These are phyloP conservation scores for Komagataella populi DNA, from an alignment of 805 yeast species.

Conservation along the genomic window DNA sequence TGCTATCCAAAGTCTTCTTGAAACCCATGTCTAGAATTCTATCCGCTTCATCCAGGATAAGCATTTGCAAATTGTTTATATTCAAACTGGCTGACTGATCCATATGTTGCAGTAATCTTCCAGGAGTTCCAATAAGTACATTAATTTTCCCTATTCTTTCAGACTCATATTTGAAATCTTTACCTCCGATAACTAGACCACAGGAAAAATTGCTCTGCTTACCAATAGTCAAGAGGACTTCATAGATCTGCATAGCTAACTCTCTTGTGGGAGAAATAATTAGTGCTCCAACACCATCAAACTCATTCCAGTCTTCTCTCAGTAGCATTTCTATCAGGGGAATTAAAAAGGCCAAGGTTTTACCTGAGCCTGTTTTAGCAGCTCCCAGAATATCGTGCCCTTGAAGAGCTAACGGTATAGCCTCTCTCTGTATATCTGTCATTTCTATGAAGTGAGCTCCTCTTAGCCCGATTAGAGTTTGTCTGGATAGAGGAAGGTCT, in stretches of 20 bases:
- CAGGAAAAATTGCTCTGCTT: constrained; percentile 66
- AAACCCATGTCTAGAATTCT: constrained; percentile 91
- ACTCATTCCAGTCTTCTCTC: constrained; percentile 62
- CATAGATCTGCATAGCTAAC: constrained; percentile 81
- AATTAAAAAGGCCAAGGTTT: constrained; percentile 73
- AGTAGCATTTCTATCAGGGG: constrained; percentile 66
- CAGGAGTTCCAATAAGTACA: constrained; percentile 85
- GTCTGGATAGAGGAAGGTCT: constrained; percentile 63
- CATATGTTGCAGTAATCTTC: constrained; percentile 79
- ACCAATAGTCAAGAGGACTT: constrained; percentile 75
- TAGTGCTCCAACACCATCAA: constrained; percentile 81
- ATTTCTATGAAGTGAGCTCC: constrained; percentile 66
- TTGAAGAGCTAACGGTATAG: constrained; percentile 65
- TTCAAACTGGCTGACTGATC: constrained; percentile 81
- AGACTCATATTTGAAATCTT: constrained; percentile 69
- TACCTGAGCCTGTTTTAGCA: constrained; percentile 86
- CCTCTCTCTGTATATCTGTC: constrained; percentile 76
- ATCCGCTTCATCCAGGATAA: constrained; percentile 87
- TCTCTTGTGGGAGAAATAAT: constrained; percentile 90
- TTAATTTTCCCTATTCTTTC: constrained; percentile 72
- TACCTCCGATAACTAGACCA: constrained; percentile 89
- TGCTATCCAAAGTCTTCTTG: constrained; percentile 69
- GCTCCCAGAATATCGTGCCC: constrained; percentile 78
- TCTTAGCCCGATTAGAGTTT: constrained; percentile 58
- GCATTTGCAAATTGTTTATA: constrained; percentile 56